These are phyloP conservation scores for Metarhizium anisopliae DNA, from an alignment of 2,329 filamentous ascomycete genomes.

Conservation along the genomic window DNA sequence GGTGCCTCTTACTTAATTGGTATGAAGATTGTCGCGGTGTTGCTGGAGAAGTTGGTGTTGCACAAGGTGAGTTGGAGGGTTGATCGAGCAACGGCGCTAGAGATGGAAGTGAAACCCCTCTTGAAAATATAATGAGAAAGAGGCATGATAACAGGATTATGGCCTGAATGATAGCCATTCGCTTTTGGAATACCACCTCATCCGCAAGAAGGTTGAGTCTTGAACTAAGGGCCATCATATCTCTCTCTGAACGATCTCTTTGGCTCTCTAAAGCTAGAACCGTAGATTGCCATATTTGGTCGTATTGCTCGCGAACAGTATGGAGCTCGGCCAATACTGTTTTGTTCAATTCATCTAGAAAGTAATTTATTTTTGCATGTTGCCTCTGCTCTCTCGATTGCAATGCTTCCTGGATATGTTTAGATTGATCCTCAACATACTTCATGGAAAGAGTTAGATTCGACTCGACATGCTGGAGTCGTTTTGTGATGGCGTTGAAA, in stretches of 20 bases:
- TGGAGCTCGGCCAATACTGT: slow-evolving; percentile 78
- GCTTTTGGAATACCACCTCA: slow-evolving; percentile 77
- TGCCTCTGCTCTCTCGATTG: slow-evolving; percentile 82
- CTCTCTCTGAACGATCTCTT: slow-evolving; percentile 71
- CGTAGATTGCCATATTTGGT: slow-evolving; percentile 94
- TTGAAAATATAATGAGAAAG: slow-evolving; percentile 74
- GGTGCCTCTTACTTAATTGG: background rate
- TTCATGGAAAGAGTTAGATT: slow-evolving; percentile 89
- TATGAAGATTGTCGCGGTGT: slow-evolving; percentile 7
- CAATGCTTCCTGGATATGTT: slow-evolving; percentile 79
- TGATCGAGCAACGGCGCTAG: slow-evolving; percentile 22
- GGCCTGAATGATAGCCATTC: slow-evolving; percentile 88
- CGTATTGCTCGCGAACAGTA: slow-evolving; percentile 75
- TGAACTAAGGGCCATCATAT: slow-evolving; percentile 72
- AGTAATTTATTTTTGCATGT: slow-evolving; percentile 69
- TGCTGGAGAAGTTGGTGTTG: slow-evolving; percentile 11
- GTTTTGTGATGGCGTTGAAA: slow-evolving; percentile 93
- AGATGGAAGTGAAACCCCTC: slow-evolving; percentile 33
- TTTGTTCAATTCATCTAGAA: slow-evolving; percentile 75
- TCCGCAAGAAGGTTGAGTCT: slow-evolving; percentile 87
- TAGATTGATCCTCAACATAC: slow-evolving; percentile 95
- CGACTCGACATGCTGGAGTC: slow-evolving; percentile 79
- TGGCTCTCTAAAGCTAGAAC: slow-evolving; percentile 86
- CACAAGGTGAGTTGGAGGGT: slow-evolving; percentile 12
- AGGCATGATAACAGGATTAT: slow-evolving; percentile 81